A percentile compares a stretch with the other conserved stretches of the same genome.
These are phyloP conservation scores for Albizia julibrissin DNA, from an alignment of 306 rosid genomes.

Conservation along the genomic window DNA sequence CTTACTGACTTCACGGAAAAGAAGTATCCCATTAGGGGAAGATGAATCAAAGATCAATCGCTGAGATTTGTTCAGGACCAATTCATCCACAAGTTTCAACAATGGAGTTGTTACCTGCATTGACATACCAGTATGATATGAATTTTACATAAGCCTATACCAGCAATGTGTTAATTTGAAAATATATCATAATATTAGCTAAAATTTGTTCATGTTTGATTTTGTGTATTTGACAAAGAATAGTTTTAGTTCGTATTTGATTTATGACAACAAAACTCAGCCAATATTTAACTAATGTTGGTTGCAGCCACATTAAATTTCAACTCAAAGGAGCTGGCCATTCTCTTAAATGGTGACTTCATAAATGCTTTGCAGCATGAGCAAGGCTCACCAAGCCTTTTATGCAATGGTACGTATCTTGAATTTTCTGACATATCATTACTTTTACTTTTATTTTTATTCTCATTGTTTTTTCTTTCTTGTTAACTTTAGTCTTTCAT, in stretches of 20 bases:
- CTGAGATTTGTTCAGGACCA: constrained; percentile 80
- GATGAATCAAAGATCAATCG: constrained; percentile 82
- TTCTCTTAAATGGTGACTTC: neutral
- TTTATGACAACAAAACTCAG: neutral
- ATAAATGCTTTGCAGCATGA: neutral
- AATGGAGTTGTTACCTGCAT: constrained; percentile 84
- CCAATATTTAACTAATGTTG: neutral
- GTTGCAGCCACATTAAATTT: neutral
- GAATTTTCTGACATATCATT: neutral
- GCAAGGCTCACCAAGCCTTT: neutral
- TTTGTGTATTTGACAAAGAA: constrained; percentile 2
- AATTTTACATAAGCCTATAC: neutral
- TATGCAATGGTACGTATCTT: neutral
- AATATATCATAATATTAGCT: neutral
- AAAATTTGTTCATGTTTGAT: neutral
- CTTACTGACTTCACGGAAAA: constrained; percentile 95
- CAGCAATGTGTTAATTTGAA: neutral
- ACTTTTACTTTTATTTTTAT: neutral
- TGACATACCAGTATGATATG: constrained; percentile 5
- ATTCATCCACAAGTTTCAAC: constrained; percentile 79
- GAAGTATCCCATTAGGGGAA: constrained; percentile 92
- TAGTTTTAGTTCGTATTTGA: neutral
- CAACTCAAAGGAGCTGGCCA: neutral
- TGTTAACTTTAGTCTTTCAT: neutral
- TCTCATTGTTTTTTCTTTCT: neutral